Conservation (phyloP, 768 basidiomycete genomes). For the Fibroporia radiculosa region DNA sequence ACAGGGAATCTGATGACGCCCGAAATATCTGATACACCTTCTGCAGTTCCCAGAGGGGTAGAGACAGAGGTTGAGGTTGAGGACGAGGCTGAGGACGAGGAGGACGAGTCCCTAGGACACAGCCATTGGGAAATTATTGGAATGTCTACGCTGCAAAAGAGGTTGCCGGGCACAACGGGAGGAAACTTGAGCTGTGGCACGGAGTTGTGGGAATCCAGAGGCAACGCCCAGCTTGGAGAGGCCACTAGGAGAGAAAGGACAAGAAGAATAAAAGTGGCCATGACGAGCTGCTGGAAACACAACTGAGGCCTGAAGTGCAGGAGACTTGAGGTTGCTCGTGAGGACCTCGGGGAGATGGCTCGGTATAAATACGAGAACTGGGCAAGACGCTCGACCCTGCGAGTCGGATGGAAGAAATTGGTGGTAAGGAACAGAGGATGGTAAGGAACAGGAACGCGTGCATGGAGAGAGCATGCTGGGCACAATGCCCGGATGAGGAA, state of each 20-base stretch:
- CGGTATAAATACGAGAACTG: constrained; percentile 11
- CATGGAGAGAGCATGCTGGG: constrained; percentile 5
- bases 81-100: background rate
- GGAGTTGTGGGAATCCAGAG: constrained; percentile 13
- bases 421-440: constrained; percentile 9
- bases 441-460: constrained; percentile 14
- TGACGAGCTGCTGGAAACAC: constrained; percentile 16
- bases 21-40: constrained; percentile 39
- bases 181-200: constrained; percentile 3
- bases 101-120: constrained; percentile 30
- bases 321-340: constrained; percentile 5
- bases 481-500: constrained; percentile 14
- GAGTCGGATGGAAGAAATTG: constrained; percentile 6
- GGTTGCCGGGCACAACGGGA: constrained; percentile 14
- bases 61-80: constrained; percentile 21
- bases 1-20: constrained; percentile 54
- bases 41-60: constrained; percentile 52
- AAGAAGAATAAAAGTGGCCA: constrained; percentile 29
- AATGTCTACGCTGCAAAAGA: constrained; percentile 42
- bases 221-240: constrained; percentile 23
- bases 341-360: background rate
- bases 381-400: constrained; percentile 9
- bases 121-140: constrained; percentile 28
- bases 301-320: constrained; percentile 8
- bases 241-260: constrained; percentile 24